Evolutionary conservation across 2,329 filamentous ascomycete genomes (phyloP).

Genomic region (Nemania sp.): DNA sequence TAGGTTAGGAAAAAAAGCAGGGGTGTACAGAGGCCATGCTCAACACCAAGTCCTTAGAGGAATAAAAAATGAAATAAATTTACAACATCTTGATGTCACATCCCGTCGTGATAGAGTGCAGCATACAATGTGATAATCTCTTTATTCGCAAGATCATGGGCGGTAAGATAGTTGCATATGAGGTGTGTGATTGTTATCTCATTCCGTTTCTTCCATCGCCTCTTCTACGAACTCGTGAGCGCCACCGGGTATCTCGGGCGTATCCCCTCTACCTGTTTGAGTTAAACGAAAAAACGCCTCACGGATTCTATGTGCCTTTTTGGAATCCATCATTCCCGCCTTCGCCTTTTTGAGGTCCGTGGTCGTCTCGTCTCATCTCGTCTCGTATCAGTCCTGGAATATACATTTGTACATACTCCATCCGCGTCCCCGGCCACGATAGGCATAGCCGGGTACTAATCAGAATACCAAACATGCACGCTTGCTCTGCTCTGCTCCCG

Average conservation of each 20-base stretch:
- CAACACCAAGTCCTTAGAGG: neutral
- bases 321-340: neutral
- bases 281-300: neutral
- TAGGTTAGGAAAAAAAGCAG: neutral
- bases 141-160: neutral
- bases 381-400: no score
- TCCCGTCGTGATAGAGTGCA: no score
- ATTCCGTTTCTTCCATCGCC: neutral
- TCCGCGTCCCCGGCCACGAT: no score
- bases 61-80: neutral
- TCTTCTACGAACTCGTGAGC: neutral
- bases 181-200: neutral
- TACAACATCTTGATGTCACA: neutral
- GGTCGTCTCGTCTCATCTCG: neutral
- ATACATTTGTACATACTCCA: conserved; percentile 10
- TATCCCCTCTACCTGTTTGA: neutral
- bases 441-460: neutral
- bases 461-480: conserved; percentile 20
- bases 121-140: neutral
- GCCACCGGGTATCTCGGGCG: neutral
- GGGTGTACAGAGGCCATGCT: neutral
- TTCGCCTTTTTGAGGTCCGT: neutral
- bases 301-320: conserved; percentile 6
- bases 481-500: conserved; percentile 16
- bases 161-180: neutral